phyloP scores from a whole-genome alignment of 257 asterid genomes.

The Datura wrightii region DNA sequence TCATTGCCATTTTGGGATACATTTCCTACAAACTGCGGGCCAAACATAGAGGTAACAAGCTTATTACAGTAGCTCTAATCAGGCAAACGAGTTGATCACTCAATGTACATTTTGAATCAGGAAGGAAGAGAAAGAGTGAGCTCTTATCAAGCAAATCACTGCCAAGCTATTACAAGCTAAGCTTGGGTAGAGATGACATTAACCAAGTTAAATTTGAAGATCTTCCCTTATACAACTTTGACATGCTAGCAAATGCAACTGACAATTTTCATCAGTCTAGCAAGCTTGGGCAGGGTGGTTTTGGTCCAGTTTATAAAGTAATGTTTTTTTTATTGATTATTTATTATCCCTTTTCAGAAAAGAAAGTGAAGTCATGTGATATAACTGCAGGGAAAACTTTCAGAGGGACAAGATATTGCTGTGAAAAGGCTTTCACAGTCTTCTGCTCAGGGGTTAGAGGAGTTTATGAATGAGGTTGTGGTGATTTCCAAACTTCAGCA shows the following conservation, averaged over 20 bases:
- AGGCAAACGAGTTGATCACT: neutral
- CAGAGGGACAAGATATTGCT: constrained; percentile 57
- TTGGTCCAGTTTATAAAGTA: constrained; percentile 74
- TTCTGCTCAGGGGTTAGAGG: constrained; percentile 59
- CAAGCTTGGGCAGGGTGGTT: constrained; percentile 69
- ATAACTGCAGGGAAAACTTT: constrained; percentile 47
- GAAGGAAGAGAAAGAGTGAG: constrained; percentile 19
- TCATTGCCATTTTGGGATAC: constrained; percentile 36
- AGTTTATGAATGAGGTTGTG: constrained; percentile 64
- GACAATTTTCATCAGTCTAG: constrained; percentile 45
- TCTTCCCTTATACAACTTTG: constrained; percentile 52
- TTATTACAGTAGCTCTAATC: neutral
- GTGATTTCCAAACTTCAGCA: constrained; percentile 69
- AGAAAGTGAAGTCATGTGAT: constrained; percentile 34
- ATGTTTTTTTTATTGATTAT: neutral
- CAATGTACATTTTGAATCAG: neutral
- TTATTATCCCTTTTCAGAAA: neutral
- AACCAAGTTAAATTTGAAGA: constrained; percentile 40
- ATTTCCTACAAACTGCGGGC: constrained; percentile 48
- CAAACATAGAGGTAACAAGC: constrained; percentile 49
- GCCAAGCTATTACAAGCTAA: constrained; percentile 8
- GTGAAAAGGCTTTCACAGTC: constrained; percentile 63
- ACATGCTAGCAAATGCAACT: constrained; percentile 55
- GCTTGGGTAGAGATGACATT: neutral
- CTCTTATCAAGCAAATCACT: neutral